These are phyloP conservation scores for Fraxinus latifolia DNA, from an alignment of 305 asterid species.

Conservation along the genomic window DNA sequence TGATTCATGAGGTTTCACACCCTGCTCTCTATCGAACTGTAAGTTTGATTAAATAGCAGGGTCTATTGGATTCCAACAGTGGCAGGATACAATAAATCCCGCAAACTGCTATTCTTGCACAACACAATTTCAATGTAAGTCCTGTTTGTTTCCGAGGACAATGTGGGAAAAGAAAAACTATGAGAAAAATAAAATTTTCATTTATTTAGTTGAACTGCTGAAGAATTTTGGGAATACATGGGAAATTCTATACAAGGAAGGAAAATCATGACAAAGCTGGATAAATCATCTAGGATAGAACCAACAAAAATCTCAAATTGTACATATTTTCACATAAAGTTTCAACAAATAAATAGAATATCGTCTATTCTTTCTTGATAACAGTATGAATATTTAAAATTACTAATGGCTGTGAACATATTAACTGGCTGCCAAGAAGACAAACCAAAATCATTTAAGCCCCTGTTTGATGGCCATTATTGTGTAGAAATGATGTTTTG, in stretches of 20 bases:
- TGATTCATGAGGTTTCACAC: conserved; percentile 8
- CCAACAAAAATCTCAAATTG: neutral
- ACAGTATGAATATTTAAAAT: neutral
- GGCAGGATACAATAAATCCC: neutral
- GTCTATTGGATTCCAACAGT: neutral
- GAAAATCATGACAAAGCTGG: neutral
- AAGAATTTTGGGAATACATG: neutral
- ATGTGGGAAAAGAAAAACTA: neutral
- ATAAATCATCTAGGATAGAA: neutral
- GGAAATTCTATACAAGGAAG: neutral
- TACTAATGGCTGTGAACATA: neutral
- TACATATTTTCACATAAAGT: neutral
- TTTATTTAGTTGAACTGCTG: neutral
- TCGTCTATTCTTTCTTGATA: neutral
- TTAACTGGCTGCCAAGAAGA: neutral
- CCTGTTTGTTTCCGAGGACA: neutral
- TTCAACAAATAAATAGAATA: neutral
- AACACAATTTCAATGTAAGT: neutral
- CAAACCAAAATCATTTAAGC: neutral
- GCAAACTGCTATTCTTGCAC: conserved; percentile 4
- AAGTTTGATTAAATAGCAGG: neutral
- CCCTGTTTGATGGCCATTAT: no score
- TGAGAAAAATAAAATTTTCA: neutral
- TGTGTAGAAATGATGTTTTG: no score
- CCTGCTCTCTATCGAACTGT: neutral